These are phyloP conservation scores for Aspergillus spinulosporus DNA, from an alignment of 2,329 filamentous ascomycete species.

Conservation along the genomic window DNA sequence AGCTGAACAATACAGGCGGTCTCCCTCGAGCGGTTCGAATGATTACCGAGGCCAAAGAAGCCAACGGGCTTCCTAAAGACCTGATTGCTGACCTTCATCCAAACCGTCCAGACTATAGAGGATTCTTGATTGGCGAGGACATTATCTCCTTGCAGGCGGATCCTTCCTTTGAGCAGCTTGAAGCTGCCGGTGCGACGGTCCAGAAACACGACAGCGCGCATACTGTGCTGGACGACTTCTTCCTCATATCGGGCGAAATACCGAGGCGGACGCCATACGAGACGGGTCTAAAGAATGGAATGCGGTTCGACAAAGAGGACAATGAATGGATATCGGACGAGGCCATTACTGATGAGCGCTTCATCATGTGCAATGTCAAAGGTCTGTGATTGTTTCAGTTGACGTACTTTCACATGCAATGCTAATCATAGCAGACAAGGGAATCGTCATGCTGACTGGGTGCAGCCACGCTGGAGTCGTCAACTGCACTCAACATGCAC, in stretches of 20 bases:
- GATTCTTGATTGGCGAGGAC: slow-evolving; percentile 43
- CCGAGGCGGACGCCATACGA: slow-evolving; percentile 54
- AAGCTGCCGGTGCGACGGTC: slow-evolving; percentile 44
- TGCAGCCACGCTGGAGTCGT: slow-evolving; percentile 59
- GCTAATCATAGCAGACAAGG: slow-evolving; percentile 41
- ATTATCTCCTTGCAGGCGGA: slow-evolving; percentile 56
- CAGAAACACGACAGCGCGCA: slow-evolving; percentile 44
- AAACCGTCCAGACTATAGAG: slow-evolving; percentile 53
- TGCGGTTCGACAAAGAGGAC: slow-evolving; percentile 44
- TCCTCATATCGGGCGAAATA: slow-evolving; percentile 56
- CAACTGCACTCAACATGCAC: slow-evolving; percentile 51
- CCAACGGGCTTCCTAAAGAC: slow-evolving; percentile 20
- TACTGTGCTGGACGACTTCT: slow-evolving; percentile 51
- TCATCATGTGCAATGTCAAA: slow-evolving; percentile 55
- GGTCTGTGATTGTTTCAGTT: slow-evolving; percentile 31
- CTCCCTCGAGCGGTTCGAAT: slow-evolving; percentile 52
- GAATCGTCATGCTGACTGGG: slow-evolving; percentile 57
- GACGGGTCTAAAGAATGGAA: slow-evolving; percentile 47
- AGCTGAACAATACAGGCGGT: slow-evolving; percentile 38
- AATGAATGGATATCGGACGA: slow-evolving; percentile 52
- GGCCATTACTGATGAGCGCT: slow-evolving; percentile 54
- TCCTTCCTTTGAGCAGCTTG: slow-evolving; percentile 52
- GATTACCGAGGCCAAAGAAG: slow-evolving; percentile 47
- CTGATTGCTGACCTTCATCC: slow-evolving; percentile 54
- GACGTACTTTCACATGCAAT: slow-evolving; percentile 1